Evolutionary conservation across 2,329 filamentous ascomycete species (phyloP).

Genomic region (Pleoardoris graminearum): DNA sequence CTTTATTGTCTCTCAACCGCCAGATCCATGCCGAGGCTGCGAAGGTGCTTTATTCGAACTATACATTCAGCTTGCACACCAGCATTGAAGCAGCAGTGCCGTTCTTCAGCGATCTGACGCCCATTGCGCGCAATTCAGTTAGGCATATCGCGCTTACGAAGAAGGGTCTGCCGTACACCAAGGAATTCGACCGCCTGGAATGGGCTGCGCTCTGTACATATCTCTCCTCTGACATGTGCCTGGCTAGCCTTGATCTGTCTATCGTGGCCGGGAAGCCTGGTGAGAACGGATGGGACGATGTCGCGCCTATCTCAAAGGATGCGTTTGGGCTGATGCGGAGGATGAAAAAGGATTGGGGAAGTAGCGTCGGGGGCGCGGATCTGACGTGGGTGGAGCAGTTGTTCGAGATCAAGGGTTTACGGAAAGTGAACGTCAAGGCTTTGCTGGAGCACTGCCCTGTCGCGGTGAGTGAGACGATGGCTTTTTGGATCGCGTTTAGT

Average conservation of each 20-base stretch:
- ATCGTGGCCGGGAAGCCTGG: conserved; percentile 59
- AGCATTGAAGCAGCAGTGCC: conserved; percentile 64
- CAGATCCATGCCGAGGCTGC: conserved; percentile 60
- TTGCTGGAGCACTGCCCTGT: conserved; percentile 59
- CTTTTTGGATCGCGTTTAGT: conserved; percentile 63
- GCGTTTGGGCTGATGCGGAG: conserved; percentile 33
- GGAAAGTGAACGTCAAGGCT: conserved; percentile 56
- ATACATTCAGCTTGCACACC: conserved; percentile 63
- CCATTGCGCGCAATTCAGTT: conserved; percentile 53
- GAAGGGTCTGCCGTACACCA: conserved; percentile 56
- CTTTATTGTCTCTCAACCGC: conserved; percentile 31
- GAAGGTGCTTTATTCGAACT: conserved; percentile 58
- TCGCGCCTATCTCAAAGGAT: conserved; percentile 30
- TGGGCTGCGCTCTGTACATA: conserved; percentile 57
- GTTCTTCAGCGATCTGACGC: conserved; percentile 62
- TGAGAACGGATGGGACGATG: conserved; percentile 53
- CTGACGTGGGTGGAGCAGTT: conserved; percentile 63
- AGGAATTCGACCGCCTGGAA: conserved; percentile 60
- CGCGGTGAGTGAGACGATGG: conserved; percentile 58
- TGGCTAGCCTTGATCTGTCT: conserved; percentile 47
- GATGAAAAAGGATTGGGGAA: conserved; percentile 33
- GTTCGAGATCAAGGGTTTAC: conserved; percentile 54
- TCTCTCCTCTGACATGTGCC: conserved; percentile 30
- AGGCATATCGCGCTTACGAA: conserved; percentile 59
- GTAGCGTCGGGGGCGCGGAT: conserved; percentile 31